Conservation (phyloP, 148 eudicot genomes). For the Vaccinium myrtillus region DNA sequence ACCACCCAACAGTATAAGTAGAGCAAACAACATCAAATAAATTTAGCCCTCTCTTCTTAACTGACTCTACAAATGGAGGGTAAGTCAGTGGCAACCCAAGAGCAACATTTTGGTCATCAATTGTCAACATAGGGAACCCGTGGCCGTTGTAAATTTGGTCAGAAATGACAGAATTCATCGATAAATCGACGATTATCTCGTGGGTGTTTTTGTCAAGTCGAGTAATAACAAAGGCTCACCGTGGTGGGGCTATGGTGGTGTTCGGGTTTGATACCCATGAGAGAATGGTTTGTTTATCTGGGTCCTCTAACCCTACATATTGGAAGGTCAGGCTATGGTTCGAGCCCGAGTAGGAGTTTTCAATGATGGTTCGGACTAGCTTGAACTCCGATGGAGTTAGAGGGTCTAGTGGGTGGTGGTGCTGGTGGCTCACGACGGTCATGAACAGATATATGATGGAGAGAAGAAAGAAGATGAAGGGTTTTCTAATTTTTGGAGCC, state of each 20-base stretch:
- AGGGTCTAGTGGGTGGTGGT: slow-evolving; percentile 6
- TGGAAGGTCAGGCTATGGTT: neutral
- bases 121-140: neutral
- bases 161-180: neutral
- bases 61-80: slow-evolving; percentile 1
- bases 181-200: neutral
- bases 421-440: neutral
- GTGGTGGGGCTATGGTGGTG: neutral
- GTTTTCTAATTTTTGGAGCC: neutral
- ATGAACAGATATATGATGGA: neutral
- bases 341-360: neutral
- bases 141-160: slow-evolving; percentile 3
- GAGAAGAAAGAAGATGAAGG: neutral
- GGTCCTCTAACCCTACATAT: neutral
- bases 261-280: neutral
- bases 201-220: neutral
- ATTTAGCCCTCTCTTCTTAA: neutral
- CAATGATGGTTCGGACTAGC: neutral
- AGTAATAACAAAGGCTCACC: neutral
- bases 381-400: neutral
- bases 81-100: neutral
- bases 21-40: neutral
- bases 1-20: neutral
- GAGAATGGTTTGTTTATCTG: neutral
- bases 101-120: neutral